Evolutionary conservation across 2,329 filamentous ascomycete genomes (phyloP).

Genomic region (Teratosphaeria pseudoeucalypti): DNA sequence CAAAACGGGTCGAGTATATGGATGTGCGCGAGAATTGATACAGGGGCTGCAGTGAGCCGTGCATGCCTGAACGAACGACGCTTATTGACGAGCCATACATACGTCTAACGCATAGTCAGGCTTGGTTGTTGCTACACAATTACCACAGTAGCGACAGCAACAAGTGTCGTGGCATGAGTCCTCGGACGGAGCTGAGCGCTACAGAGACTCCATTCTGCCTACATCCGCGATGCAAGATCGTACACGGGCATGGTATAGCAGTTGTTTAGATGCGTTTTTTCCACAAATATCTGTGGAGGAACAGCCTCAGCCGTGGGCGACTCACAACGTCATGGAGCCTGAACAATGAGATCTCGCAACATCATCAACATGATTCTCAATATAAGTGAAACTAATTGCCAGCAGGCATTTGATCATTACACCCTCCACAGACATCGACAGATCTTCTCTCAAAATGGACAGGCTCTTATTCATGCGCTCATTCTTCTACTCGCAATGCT

Average conservation of each 20-base stretch:
- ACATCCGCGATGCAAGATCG: neutral
- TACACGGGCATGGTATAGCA: neutral
- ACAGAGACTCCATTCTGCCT: neutral
- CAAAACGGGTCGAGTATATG: no score
- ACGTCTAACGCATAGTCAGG: no score
- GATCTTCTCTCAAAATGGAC: neutral
- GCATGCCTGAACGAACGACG: no score
- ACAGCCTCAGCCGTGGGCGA: neutral
- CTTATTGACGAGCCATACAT: no score
- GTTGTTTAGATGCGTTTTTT: neutral
- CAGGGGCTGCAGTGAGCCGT: no score
- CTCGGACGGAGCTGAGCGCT: neutral
- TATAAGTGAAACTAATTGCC: neutral
- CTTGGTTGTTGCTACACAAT: no score
- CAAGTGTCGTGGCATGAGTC: no score
- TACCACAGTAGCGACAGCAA: no score
- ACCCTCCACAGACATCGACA: neutral
- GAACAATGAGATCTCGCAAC: neutral
- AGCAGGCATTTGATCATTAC: neutral
- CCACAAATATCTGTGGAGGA: no score
- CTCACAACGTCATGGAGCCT: neutral
- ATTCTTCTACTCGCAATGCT: conserved; percentile 33
- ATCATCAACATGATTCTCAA: neutral
- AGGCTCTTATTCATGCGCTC: conserved; percentile 5
- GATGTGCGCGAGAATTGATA: no score